Evolutionary conservation across 768 basidiomycete genomes (phyloP).

Genomic region (Mycena kentingensis): DNA sequence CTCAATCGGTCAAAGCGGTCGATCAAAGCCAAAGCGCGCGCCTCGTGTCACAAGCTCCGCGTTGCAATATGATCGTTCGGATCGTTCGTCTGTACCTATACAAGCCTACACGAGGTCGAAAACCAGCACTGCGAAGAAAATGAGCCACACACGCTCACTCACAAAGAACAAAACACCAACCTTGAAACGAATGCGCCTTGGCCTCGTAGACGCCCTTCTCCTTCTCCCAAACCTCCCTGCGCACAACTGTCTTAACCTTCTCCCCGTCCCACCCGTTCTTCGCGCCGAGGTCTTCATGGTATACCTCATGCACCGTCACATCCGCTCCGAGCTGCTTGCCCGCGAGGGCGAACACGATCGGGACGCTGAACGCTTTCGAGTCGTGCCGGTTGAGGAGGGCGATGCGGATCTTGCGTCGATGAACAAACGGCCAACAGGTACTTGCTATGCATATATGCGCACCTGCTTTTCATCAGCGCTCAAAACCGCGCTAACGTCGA

Average conservation of each 20-base stretch:
- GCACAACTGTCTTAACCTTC: conserved; percentile 36
- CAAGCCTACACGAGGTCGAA: too few species aligned
- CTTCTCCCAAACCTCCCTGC: conserved; percentile 23
- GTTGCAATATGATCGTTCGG: too few species aligned
- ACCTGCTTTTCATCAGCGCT: conserved; percentile 20
- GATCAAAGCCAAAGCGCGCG: too few species aligned
- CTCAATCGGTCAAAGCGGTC: too few species aligned
- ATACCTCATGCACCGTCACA: conserved; percentile 52
- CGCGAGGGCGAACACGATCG: conserved; percentile 39
- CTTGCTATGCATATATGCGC: too few species aligned
- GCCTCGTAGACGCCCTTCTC: conserved; percentile 41
- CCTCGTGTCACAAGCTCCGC: too few species aligned
- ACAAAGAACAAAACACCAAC: conserved; percentile 28
- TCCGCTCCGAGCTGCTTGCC: conserved; percentile 22
- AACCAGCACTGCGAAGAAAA: too few species aligned
- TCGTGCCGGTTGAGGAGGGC: conserved; percentile 57
- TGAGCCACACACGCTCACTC: too few species aligned
- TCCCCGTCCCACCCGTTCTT: conserved; percentile 47
- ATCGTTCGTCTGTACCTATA: too few species aligned
- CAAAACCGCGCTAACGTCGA: conserved; percentile 52
- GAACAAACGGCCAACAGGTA: too few species aligned
- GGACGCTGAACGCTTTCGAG: conserved; percentile 37
- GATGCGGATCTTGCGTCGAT: conserved; percentile 46
- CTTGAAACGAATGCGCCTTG: conserved; percentile 52
- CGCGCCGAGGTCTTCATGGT: conserved; percentile 47